Conservation (phyloP, 352 stramenopile genomes). For the Phytophthora vignae region DNA sequence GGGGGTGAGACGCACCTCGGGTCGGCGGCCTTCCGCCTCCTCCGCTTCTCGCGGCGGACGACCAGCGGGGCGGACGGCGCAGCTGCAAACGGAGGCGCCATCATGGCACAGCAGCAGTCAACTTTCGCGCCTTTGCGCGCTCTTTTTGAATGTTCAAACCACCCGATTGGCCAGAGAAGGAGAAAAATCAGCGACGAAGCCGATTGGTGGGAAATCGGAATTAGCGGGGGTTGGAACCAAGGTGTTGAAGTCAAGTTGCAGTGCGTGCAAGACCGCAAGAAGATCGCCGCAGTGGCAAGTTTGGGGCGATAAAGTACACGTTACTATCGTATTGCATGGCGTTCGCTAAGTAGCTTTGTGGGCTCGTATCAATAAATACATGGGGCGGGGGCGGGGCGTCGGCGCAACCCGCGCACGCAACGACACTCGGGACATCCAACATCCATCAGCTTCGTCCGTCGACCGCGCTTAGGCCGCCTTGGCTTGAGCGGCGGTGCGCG, state of each 20-base stretch:
- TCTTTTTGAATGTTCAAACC: conserved; percentile 42
- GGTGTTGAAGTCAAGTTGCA: too few relatives aligned
- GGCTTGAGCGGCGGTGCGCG: conserved; percentile 21
- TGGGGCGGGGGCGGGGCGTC: background rate
- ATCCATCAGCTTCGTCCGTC: background rate
- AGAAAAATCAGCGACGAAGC: conserved; percentile 17
- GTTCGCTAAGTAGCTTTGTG: background rate
- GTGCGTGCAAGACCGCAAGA: too few relatives aligned
- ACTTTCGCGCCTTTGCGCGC: conserved; percentile 31
- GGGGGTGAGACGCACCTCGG: conserved; percentile 41
- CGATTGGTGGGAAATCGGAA: conserved; percentile 12
- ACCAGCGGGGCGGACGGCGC: conserved; percentile 59
- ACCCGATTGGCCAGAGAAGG: conserved; percentile 25
- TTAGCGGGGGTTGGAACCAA: background rate
- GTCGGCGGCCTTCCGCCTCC: conserved; percentile 41
- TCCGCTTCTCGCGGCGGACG: conserved; percentile 65
- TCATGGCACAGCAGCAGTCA: too few relatives aligned
- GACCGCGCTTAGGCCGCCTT: conserved; percentile 20
- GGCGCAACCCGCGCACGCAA: background rate
- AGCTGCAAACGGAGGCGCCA: conserved; percentile 40
- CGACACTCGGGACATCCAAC: conserved; percentile 24
- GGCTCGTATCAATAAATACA: conserved; percentile 38
- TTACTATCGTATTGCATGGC: conserved; percentile 13
- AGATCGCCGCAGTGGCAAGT: too few relatives aligned
- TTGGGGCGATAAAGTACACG: conserved; percentile 15